phyloP scores from a whole-genome alignment of 306 rosid genomes.

The Quercus variabilis region DNA sequence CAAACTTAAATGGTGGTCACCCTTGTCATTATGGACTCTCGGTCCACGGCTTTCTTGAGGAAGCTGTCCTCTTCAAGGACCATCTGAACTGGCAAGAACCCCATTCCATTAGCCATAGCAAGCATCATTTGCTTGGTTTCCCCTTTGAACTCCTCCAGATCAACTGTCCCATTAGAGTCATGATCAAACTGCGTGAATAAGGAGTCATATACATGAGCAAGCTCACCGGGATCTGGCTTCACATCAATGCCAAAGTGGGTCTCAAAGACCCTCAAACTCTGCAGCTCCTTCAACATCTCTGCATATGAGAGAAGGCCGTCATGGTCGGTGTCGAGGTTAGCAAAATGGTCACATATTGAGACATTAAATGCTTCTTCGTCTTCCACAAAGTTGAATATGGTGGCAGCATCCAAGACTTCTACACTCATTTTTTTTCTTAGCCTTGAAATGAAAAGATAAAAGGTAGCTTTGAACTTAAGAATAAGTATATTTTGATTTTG shows the following conservation, averaged over 20 bases:
- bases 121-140: slow-evolving; percentile 73
- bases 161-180: slow-evolving; percentile 53
- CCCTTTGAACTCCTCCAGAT: slow-evolving; percentile 59
- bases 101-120: slow-evolving; percentile 78
- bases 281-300: slow-evolving; percentile 76
- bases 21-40: slow-evolving; percentile 29
- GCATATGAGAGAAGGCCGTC: slow-evolving; percentile 61
- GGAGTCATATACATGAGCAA: slow-evolving; percentile 48
- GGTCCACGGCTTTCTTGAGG: slow-evolving; percentile 69
- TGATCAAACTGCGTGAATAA: slow-evolving; percentile 63
- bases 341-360: slow-evolving; percentile 30
- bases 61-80: slow-evolving; percentile 55
- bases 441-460: neutral
- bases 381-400: slow-evolving; percentile 58
- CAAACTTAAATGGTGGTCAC: slow-evolving; percentile 16
- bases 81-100: slow-evolving; percentile 72
- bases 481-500: neutral
- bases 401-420: slow-evolving; percentile 62
- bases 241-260: slow-evolving; percentile 66
- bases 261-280: slow-evolving; percentile 55
- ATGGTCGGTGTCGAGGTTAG: slow-evolving; percentile 48
- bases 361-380: slow-evolving; percentile 64
- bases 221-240: slow-evolving; percentile 53
- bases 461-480: neutral
- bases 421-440: slow-evolving; percentile 53